Percentiles rank a stretch among this genome's conserved stretches.
phyloP scores from a whole-genome alignment of 2,329 filamentous ascomycete genomes.

The Coniochaeta prunicola region DNA sequence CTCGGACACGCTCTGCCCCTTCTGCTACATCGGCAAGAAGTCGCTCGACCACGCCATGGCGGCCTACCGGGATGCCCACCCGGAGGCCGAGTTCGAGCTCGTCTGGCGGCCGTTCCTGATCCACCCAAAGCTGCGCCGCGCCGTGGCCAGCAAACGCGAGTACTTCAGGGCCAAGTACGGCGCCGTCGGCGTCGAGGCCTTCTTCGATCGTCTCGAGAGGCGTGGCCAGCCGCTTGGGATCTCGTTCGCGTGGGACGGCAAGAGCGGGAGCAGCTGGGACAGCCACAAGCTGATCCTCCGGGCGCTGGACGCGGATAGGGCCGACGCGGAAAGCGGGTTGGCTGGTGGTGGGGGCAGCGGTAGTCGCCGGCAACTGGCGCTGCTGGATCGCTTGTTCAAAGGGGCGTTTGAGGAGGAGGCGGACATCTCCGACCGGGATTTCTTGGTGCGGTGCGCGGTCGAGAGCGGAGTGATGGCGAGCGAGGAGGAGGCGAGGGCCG shows the following conservation, averaged over 20 bases:
- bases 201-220: constrained; percentile 22
- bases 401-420: constrained; percentile 32
- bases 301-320: constrained; percentile 19
- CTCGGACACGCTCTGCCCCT: constrained; percentile 43
- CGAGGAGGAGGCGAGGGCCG: constrained; percentile 8
- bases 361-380: background rate
- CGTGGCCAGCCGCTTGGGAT: constrained; percentile 29
- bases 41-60: constrained; percentile 38
- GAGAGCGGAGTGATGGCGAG: constrained; percentile 19
- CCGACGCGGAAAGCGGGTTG: too few relatives aligned
- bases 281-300: constrained; percentile 41
- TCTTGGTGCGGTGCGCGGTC: constrained; percentile 18
- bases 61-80: constrained; percentile 28
- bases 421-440: constrained; percentile 27
- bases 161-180: constrained; percentile 14
- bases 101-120: constrained; percentile 41
- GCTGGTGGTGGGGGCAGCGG: constrained; percentile 7
- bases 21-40: constrained; percentile 42
- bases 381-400: constrained; percentile 33
- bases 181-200: constrained; percentile 14
- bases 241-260: constrained; percentile 31
- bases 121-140: constrained; percentile 19
- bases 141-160: background rate
- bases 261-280: constrained; percentile 34
- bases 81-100: constrained; percentile 37